Evolutionary conservation across 805 yeast genomes (phyloP).

Genomic region (Yueomyces sinensis): DNA sequence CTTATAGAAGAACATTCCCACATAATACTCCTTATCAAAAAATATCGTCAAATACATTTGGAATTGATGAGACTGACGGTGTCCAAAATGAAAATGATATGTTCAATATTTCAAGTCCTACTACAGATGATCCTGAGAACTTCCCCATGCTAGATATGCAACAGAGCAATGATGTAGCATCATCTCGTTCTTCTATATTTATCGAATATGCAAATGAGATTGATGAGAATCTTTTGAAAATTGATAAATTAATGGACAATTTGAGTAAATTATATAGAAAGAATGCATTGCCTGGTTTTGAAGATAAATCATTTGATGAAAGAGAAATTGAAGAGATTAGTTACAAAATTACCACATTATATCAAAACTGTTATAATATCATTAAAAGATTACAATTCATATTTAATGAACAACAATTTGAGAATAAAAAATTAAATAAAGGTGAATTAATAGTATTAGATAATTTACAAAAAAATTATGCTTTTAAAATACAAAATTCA

Average conservation of each 20-base stretch:
- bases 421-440: slow-evolving; percentile 22
- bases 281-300: slow-evolving; percentile 76
- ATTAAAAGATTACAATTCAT: slow-evolving; percentile 52
- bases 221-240: slow-evolving; percentile 43
- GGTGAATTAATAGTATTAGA: slow-evolving; percentile 54
- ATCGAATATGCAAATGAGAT: slow-evolving; percentile 61
- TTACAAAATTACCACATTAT: slow-evolving; percentile 55
- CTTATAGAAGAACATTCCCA: slow-evolving; percentile 83
- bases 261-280: slow-evolving; percentile 64
- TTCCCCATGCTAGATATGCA: slow-evolving; percentile 15
- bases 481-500: slow-evolving; percentile 66
- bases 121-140: slow-evolving; percentile 3
- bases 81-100: slow-evolving; percentile 23
- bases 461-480: slow-evolving; percentile 75
- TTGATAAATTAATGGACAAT: slow-evolving; percentile 41
- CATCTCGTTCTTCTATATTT: slow-evolving; percentile 59
- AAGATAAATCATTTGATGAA: slow-evolving; percentile 67
- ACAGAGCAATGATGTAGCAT: not conserved
- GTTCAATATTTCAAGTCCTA: not conserved
- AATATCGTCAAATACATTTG: slow-evolving; percentile 1
- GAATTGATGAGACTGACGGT: slow-evolving; percentile 15
- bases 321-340: slow-evolving; percentile 68
- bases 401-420: slow-evolving; percentile 25
- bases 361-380: slow-evolving; percentile 66
- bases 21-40: slow-evolving; percentile 34